Evolutionary conservation across 768 basidiomycete species (phyloP).

Genomic region (Mycena rosella): DNA sequence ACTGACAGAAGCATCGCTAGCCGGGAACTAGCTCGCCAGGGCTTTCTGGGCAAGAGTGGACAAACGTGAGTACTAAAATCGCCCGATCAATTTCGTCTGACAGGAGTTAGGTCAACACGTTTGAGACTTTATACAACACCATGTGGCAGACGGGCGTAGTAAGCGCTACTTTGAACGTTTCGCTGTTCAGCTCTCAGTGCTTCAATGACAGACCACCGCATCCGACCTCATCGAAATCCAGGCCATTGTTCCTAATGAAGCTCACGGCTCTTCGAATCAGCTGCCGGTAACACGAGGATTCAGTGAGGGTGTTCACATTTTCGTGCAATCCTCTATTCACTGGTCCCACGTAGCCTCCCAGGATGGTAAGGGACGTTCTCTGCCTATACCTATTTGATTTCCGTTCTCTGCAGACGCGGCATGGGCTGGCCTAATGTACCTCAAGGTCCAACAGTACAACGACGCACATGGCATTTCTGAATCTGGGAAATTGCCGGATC

Average conservation of each 20-base stretch:
- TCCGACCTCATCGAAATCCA: conserved; percentile 13
- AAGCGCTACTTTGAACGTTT: too few relatives aligned
- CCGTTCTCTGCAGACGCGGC: conserved; percentile 9
- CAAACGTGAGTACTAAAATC: too few relatives aligned
- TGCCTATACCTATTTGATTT: background rate
- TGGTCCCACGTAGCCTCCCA: conserved; percentile 7
- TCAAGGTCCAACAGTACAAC: conserved; percentile 25
- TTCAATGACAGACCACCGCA: conserved; percentile 3
- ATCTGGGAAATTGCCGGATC: background rate
- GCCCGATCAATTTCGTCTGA: too few relatives aligned
- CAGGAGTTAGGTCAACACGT: too few relatives aligned
- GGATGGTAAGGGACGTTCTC: conserved; percentile 6
- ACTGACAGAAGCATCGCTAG: background rate
- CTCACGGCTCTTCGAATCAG: conserved; percentile 6
- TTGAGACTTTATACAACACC: conserved; percentile 24
- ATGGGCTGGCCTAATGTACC: conserved; percentile 18
- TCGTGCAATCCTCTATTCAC: background rate
- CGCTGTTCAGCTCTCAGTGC: too few relatives aligned
- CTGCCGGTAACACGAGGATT: conserved; percentile 18
- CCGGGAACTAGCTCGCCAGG: conserved; percentile 24
- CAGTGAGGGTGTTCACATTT: conserved; percentile 10
- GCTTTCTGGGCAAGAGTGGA: conserved; percentile 18
- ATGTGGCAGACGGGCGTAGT: conserved; percentile 22
- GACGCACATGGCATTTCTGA: conserved; percentile 2
- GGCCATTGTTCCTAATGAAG: conserved; percentile 17